Conservation (phyloP, 2,329 filamentous ascomycete species). For the Sporothrix globosa region DNA sequence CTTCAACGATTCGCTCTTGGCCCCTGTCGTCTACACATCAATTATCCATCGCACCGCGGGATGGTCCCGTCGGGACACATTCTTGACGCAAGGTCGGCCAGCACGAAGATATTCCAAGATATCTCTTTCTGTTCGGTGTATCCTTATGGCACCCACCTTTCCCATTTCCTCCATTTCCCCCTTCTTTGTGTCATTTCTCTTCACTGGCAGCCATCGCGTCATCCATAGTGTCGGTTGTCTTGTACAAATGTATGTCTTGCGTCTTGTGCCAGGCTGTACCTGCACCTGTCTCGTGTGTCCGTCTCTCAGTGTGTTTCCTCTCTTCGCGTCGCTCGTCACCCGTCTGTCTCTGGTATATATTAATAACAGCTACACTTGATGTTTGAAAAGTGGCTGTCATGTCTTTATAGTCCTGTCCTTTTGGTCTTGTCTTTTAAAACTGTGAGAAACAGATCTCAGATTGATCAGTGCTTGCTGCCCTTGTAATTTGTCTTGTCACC, state of each 20-base stretch:
- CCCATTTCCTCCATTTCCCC: background rate
- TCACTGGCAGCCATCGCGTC: background rate
- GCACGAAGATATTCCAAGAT: background rate
- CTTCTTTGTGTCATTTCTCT: background rate
- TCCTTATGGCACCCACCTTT: background rate
- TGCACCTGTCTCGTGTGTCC: background rate
- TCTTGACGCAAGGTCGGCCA: background rate
- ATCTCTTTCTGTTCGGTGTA: background rate
- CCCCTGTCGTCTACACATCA: background rate
- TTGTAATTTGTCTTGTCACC: background rate
- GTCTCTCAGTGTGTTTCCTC: background rate
- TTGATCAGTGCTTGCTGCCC: background rate
- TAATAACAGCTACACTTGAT: background rate
- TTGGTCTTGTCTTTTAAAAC: background rate
- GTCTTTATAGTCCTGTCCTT: background rate
- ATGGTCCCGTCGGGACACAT: background rate
- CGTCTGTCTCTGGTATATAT: background rate
- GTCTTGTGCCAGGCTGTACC: background rate
- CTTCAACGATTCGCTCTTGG: background rate
- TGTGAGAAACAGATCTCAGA: conserved; percentile 1
- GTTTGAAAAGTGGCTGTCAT: conserved; percentile 1
- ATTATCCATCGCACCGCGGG: too few relatives aligned
- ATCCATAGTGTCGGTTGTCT: background rate
- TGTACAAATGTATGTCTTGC: background rate
- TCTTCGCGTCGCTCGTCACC: background rate